Evolutionary conservation across 805 yeast genomes (phyloP), one percentile per base, ranked within the genome.

Genomic region (Scheffersomyces amazonensis): DNA sequence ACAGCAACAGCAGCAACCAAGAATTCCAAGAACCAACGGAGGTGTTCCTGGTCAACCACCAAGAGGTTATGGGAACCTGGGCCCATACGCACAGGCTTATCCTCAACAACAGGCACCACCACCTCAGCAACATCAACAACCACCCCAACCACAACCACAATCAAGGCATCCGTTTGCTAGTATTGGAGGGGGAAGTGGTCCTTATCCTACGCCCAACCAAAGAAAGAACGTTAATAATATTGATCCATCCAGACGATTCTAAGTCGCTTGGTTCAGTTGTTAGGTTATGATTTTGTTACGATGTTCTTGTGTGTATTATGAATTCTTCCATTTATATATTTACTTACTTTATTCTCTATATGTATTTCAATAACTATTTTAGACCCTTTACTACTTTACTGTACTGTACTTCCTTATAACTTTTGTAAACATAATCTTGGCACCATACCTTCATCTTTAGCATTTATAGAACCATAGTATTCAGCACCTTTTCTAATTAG

Each of bases 401-500:
- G 27, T 7, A 7, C 9, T 20, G 9, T 20, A 20, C 15, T 32
- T 16, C 28, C 33, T 21, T 40, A 37, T 16, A 47, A 35, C 31
- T 41, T 42, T 30, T 44, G 44, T 17, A 64, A 44, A 43, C 65
- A 59, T 31, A 53, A 40, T 30, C 47, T 45, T 0, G 74, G 74
- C 3, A 65, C 61, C 44, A 66, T 55, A 2, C 74, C 73, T 7
- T 37, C 40, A 11, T 41, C 44, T 12, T 15, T 23, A 18, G 16
- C 12, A 35, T 30, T 13, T 7, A 6, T 5, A 22, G 32, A 13
- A 5, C 17, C 10, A 16, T 24, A 39, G 34, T 39, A 33, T 13
- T 38, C 43, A 9, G 16, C 16, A 7, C 40, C 46, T 1, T 34
- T 32, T 30, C 41, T 16, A 25, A 44, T 31, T 15, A 49, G 7